These are phyloP conservation scores for Colletotrichum sp. DNA, from an alignment of 2,329 filamentous ascomycete genomes.

Conservation along the genomic window DNA sequence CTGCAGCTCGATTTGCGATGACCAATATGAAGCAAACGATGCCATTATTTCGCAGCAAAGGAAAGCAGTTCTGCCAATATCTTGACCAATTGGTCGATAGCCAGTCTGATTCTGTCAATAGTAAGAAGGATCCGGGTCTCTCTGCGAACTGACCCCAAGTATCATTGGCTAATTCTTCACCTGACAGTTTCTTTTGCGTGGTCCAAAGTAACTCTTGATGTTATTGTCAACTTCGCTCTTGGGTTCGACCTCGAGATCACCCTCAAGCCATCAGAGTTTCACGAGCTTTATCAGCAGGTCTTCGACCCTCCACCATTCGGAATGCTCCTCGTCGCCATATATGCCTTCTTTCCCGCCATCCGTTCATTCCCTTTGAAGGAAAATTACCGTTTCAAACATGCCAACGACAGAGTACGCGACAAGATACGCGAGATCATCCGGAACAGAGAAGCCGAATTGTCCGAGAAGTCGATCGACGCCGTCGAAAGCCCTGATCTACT, in stretches of 20 bases:
- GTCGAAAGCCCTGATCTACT: conserved; percentile 29
- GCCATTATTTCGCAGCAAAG: neutral
- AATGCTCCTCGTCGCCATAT: conserved; percentile 29
- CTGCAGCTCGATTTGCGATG: too few species aligned
- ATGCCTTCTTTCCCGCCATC: conserved; percentile 34
- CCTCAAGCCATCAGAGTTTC: conserved; percentile 24
- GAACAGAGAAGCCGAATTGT: conserved; percentile 25
- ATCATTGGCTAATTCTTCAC: neutral
- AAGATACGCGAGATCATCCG: conserved; percentile 30
- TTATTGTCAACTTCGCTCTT: conserved; percentile 37
- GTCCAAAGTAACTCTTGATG: conserved; percentile 37
- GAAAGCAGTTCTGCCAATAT: neutral
- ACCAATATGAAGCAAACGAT: too few species aligned
- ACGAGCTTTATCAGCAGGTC: conserved; percentile 30
- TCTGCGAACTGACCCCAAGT: neutral
- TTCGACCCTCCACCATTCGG: conserved; percentile 27
- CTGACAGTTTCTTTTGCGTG: conserved; percentile 24
- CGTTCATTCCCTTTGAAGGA: conserved; percentile 40
- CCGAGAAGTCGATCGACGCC: conserved; percentile 14
- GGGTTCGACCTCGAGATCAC: conserved; percentile 38
- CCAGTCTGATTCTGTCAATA: neutral
- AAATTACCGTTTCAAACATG: conserved; percentile 37
- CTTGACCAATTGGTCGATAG: neutral
- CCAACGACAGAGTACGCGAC: conserved; percentile 32
- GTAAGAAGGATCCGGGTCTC: neutral